A percentile compares a stretch with the other conserved stretches of the same genome.
phyloP scores from a whole-genome alignment of 2,329 filamentous ascomycete species.

The Colletotrichum gloeosporioides region DNA sequence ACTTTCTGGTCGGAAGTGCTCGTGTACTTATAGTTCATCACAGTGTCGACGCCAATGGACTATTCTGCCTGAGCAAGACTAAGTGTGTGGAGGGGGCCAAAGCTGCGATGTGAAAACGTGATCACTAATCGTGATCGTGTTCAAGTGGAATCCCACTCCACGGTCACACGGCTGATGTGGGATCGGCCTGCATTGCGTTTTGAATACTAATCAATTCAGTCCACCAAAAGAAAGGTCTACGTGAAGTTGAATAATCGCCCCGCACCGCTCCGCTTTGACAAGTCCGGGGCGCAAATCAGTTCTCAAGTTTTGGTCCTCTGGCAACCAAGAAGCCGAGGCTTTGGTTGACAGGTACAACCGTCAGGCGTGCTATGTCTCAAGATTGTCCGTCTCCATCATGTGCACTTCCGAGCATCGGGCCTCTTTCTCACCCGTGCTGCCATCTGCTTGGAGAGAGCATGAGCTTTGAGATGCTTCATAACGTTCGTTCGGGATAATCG shows the following conservation, averaged over 20 bases:
- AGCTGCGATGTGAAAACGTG: not conserved
- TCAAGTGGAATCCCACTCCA: not conserved
- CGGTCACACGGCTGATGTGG: not conserved
- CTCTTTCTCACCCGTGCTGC: not conserved
- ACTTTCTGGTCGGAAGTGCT: not conserved
- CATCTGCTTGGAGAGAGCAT: not conserved
- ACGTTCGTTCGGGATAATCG: not conserved
- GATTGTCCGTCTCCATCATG: not conserved
- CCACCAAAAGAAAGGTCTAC: not conserved
- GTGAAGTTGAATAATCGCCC: not conserved
- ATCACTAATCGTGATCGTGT: not conserved
- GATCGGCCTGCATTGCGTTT: not conserved
- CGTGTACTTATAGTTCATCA: not conserved
- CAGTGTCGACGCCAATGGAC: not conserved
- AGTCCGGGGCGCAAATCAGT: not conserved
- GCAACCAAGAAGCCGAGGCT: not conserved
- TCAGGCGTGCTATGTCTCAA: not conserved
- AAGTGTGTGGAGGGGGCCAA: not conserved
- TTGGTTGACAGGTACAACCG: not conserved
- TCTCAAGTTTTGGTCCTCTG: not conserved
- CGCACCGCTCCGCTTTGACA: not conserved
- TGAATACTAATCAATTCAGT: not conserved
- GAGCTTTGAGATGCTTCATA: not conserved
- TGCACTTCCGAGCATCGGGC: not conserved
- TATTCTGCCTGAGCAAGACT: not conserved